Evolutionary conservation across 805 yeast species (phyloP).

Genomic region (Grigorovia transvaalensis): DNA sequence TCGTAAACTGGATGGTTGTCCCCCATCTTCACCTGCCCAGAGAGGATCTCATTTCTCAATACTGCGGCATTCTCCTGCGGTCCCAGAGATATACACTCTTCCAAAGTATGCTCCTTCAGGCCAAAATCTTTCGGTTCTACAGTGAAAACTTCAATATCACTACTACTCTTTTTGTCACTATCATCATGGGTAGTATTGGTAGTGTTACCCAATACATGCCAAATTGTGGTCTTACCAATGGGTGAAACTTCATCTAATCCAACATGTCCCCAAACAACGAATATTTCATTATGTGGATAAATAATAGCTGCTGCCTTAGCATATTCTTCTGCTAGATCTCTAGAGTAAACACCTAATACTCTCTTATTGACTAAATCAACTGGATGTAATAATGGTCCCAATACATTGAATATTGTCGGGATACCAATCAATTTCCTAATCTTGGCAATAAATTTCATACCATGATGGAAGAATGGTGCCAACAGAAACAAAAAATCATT

Average conservation of each 20-base stretch:
- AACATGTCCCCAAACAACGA: slow-evolving; percentile 88
- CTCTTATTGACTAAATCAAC: slow-evolving; percentile 55
- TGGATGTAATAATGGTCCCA: slow-evolving; percentile 93
- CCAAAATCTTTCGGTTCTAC: slow-evolving; percentile 74
- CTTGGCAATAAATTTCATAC: slow-evolving; percentile 73
- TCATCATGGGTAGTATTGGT: slow-evolving; percentile 12
- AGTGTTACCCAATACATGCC: slow-evolving; percentile 46
- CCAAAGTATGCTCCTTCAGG: slow-evolving; percentile 58
- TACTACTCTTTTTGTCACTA: too few species aligned
- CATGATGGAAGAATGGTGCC: slow-evolving; percentile 92
- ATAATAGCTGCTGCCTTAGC: slow-evolving; percentile 69
- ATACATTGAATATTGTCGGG: slow-evolving; percentile 86
- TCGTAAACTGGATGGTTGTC: slow-evolving; percentile 61
- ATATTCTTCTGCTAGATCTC: slow-evolving; percentile 67
- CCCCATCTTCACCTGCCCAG: slow-evolving; percentile 36
- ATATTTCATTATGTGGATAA: slow-evolving; percentile 39
- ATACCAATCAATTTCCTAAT: slow-evolving; percentile 73
- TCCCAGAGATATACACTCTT: slow-evolving; percentile 69
- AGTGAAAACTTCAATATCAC: slow-evolving; percentile 31
- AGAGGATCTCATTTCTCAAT: slow-evolving; percentile 31
- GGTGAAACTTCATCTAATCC: slow-evolving; percentile 95
- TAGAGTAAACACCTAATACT: slow-evolving; percentile 81
- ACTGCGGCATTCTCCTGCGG: slow-evolving; percentile 73
- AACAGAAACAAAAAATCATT: slow-evolving; percentile 57
- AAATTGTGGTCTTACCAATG: slow-evolving; percentile 66